Percentiles rank a stretch among this genome's conserved stretches.
Conservation (phyloP, 345 rosid genomes). For the Brassica carinata region DNA sequence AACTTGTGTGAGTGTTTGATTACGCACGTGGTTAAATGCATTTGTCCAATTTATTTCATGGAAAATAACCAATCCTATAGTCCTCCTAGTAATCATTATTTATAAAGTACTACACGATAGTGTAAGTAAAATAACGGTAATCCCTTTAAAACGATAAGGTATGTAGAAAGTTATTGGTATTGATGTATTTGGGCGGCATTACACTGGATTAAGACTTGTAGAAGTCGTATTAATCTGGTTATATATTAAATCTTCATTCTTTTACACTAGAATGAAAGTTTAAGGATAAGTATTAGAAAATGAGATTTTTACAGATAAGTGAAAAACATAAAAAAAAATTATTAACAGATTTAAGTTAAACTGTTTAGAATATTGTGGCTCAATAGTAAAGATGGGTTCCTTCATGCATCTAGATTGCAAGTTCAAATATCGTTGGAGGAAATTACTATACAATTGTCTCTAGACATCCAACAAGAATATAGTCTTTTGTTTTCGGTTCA, state of each 20-base stretch:
- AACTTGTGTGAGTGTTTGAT: slow-evolving; percentile 36
- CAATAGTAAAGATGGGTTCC: too few species aligned
- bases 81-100: background rate
- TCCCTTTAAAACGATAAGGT: slow-evolving; percentile 9
- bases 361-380: too few species aligned
- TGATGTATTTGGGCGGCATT: slow-evolving; percentile 10
- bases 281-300: background rate
- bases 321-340: background rate
- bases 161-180: background rate
- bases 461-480: too few species aligned
- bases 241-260: background rate
- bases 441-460: too few species aligned
- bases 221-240: background rate
- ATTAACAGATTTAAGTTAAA: background rate
- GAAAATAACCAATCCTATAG: slow-evolving; percentile 21
- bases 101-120: background rate
- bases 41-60: background rate
- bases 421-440: too few species aligned
- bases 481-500: too few species aligned
- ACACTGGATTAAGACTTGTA: background rate
- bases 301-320: background rate
- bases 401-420: too few species aligned
- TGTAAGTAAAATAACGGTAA: background rate
- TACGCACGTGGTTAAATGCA: slow-evolving; percentile 43
- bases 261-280: background rate